Percentiles rank a stretch among this genome's conserved stretches.
These are phyloP conservation scores for Myxozyma sirexii DNA, from an alignment of 805 yeast genomes.

Conservation along the genomic window DNA sequence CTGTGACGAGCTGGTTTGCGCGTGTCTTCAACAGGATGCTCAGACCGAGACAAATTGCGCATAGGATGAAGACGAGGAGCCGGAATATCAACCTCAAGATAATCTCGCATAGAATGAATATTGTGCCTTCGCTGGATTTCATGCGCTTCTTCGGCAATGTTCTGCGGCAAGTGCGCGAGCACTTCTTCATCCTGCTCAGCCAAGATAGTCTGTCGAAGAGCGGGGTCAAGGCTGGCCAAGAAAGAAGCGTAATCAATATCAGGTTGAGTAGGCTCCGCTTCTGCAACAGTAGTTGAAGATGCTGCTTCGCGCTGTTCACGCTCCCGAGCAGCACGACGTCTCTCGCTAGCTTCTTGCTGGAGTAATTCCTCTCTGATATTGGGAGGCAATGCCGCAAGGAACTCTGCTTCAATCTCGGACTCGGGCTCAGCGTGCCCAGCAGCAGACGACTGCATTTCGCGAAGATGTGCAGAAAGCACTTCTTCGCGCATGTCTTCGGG, in stretches of 20 bases:
- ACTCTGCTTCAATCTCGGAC: constrained; percentile 74
- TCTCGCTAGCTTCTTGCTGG: constrained; percentile 38
- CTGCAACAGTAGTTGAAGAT: not conserved
- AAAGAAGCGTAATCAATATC: constrained; percentile 41
- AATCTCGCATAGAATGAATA: constrained; percentile 9
- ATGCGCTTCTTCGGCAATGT: constrained; percentile 41
- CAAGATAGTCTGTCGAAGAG: constrained; percentile 40
- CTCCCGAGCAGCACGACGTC: constrained; percentile 34
- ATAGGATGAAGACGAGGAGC: not conserved
- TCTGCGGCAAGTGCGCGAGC: constrained; percentile 40
- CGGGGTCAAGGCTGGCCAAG: constrained; percentile 41
- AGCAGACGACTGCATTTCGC: constrained; percentile 58
- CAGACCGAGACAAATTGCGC: not conserved
- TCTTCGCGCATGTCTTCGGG: constrained; percentile 94
- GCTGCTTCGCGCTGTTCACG: constrained; percentile 31
- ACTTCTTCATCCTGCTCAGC: constrained; percentile 42
- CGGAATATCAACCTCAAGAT: constrained; percentile 14
- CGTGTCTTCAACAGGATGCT: constrained; percentile 7
- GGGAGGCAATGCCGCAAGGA: constrained; percentile 78
- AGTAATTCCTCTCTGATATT: constrained; percentile 51
- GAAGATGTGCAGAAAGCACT: constrained; percentile 79
- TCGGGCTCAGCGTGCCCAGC: constrained; percentile 50
- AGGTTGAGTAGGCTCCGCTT: constrained; percentile 13
- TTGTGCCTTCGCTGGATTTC: constrained; percentile 33
- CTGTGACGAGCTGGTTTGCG: constrained; percentile 46